These are phyloP conservation scores for Kodamaea fukazawae DNA, from an alignment of 805 yeast species.

Conservation along the genomic window DNA sequence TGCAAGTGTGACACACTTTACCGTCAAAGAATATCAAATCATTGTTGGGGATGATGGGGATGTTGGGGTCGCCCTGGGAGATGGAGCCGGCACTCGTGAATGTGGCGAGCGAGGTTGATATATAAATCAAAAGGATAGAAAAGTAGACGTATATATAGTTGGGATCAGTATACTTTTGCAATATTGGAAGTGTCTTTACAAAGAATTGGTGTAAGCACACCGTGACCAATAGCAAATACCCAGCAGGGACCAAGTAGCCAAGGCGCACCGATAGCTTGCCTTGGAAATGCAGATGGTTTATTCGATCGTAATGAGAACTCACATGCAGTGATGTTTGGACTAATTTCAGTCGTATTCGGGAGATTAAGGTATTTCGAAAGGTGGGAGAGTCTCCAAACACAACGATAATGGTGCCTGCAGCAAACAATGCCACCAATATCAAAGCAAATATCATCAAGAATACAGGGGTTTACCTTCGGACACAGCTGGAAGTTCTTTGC, in stretches of 20 bases:
- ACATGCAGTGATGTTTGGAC: conserved; percentile 8
- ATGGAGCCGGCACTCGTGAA: conserved; percentile 45
- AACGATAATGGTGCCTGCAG: conserved; percentile 12
- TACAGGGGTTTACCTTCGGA: not conserved
- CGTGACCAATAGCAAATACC: conserved; percentile 37
- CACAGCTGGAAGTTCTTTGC: no score
- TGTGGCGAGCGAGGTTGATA: conserved; percentile 36
- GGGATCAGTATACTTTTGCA: conserved; percentile 11
- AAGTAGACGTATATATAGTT: conserved; percentile 25
- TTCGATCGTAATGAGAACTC: conserved; percentile 4
- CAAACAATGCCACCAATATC: conserved; percentile 2
- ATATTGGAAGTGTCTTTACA: conserved; percentile 22
- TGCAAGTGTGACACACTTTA: conserved; percentile 49
- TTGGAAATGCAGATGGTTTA: conserved; percentile 22
- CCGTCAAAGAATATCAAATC: conserved; percentile 50
- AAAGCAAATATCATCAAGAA: not conserved
- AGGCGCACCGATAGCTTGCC: conserved; percentile 21
- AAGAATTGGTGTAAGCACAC: conserved; percentile 33
- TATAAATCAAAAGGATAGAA: conserved; percentile 30
- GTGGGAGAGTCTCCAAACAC: conserved; percentile 52
- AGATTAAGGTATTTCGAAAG: conserved; percentile 33
- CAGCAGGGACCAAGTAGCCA: conserved; percentile 46
- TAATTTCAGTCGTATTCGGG: conserved; percentile 17
- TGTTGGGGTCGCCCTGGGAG: conserved; percentile 11
- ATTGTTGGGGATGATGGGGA: conserved; percentile 39